Conservation (phyloP, 768 basidiomycete genomes). For the Wakefieldia striispora region DNA sequence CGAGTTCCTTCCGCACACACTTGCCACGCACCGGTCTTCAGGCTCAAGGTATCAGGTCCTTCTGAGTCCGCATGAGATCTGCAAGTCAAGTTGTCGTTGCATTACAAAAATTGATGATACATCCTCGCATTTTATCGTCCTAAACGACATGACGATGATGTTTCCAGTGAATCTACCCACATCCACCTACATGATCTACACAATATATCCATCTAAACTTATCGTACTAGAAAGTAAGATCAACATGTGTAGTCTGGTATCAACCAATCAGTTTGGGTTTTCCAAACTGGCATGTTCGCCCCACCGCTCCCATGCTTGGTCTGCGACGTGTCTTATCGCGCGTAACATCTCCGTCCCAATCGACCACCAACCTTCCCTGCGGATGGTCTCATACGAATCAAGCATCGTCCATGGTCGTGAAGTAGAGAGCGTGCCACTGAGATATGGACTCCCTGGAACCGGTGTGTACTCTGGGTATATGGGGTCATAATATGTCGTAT, state of each 20-base stretch:
- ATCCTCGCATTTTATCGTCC: too few species aligned
- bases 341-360: slow-evolving; percentile 38
- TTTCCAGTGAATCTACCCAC: neutral
- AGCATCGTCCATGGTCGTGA: slow-evolving; percentile 38
- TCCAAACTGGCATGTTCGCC: slow-evolving; percentile 32
- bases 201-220: slow-evolving; percentile 14
- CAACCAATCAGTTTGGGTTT: slow-evolving; percentile 27
- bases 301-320: slow-evolving; percentile 45
- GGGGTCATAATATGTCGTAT: slow-evolving; percentile 77
- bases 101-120: neutral
- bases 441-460: slow-evolving; percentile 32
- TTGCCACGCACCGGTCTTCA: too few species aligned
- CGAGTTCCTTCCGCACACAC: too few species aligned
- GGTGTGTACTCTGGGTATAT: slow-evolving; percentile 71
- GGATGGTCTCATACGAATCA: slow-evolving; percentile 39
- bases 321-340: slow-evolving; percentile 37
- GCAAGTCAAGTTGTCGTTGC: too few species aligned
- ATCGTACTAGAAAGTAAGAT: slow-evolving; percentile 14
- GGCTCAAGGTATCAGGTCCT: too few species aligned
- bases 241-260: slow-evolving; percentile 13
- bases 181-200: slow-evolving; percentile 17
- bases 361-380: slow-evolving; percentile 40
- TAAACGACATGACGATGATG: neutral
- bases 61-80: too few species aligned
- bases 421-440: slow-evolving; percentile 32